phyloP scores from a whole-genome alignment of 371 early-diverging fungal genomes.

The Mortierella sp. region DNA sequence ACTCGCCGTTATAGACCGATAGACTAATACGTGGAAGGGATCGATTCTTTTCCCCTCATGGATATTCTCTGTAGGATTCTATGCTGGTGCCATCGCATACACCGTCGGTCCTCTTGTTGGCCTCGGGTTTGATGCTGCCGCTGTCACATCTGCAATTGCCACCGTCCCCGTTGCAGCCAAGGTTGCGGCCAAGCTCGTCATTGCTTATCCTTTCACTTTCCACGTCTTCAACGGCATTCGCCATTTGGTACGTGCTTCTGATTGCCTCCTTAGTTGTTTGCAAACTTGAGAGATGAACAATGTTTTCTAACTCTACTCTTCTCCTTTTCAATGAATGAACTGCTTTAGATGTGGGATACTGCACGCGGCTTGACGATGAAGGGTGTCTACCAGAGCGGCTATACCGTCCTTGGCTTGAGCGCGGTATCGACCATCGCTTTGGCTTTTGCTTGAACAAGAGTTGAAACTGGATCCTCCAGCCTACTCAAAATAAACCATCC shows the following conservation, averaged over 20 bases:
- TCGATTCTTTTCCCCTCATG: too few species aligned
- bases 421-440: slow-evolving; percentile 42
- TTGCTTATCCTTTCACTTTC: slow-evolving; percentile 83
- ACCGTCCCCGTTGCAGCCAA: slow-evolving; percentile 66
- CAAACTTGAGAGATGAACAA: neutral
- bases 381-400: slow-evolving; percentile 87
- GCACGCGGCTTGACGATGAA: slow-evolving; percentile 73
- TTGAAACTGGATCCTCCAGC: too few species aligned
- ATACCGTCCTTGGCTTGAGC: slow-evolving; percentile 78
- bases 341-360: slow-evolving; percentile 83
- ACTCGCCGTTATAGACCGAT: too few species aligned
- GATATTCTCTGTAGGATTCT: slow-evolving; percentile 61
- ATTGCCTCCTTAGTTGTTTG: neutral
- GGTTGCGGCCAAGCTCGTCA: slow-evolving; percentile 68
- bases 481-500: too few species aligned
- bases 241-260: slow-evolving; percentile 73
- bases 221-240: slow-evolving; percentile 91
- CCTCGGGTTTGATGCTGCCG: slow-evolving; percentile 69
- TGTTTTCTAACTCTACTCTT: slow-evolving; percentile 11
- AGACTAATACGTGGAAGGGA: neutral
- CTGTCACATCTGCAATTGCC: slow-evolving; percentile 62
- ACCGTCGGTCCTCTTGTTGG: slow-evolving; percentile 67
- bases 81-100: slow-evolving; percentile 74
- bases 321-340: neutral
- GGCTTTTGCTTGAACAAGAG: slow-evolving; percentile 41